These are phyloP conservation scores for Cladosporium sp. DNA, from an alignment of 2,329 filamentous ascomycete species.

Conservation along the genomic window DNA sequence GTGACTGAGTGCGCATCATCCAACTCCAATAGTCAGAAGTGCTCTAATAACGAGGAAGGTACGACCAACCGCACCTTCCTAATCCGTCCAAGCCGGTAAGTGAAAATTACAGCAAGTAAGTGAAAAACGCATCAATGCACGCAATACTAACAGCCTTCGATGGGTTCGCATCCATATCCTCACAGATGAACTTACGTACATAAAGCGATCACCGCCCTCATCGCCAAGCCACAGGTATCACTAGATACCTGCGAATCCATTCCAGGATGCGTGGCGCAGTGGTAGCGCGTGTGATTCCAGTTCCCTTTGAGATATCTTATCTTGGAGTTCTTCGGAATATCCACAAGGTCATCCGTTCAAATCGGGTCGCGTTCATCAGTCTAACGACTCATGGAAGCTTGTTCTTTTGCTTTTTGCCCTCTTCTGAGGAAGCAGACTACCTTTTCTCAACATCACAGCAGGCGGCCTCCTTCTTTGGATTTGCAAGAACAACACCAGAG, in stretches of 20 bases:
- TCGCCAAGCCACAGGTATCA: not conserved
- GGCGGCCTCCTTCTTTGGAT: not conserved
- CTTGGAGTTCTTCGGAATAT: not conserved
- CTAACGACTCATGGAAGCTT: constrained; percentile 1
- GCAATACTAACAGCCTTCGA: not conserved
- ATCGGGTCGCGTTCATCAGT: constrained; percentile 19
- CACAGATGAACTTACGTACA: too few relatives aligned
- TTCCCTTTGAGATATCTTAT: not conserved
- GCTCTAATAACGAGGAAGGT: not conserved
- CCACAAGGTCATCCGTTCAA: constrained; percentile 23
- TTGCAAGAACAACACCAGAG: not conserved
- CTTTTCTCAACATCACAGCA: not conserved
- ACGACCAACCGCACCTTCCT: not conserved
- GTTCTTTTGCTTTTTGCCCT: not conserved
- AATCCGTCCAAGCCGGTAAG: not conserved
- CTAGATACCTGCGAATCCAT: not conserved
- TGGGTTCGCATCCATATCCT: not conserved
- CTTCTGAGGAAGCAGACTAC: not conserved
- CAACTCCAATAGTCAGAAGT: too few relatives aligned
- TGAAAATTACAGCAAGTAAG: not conserved
- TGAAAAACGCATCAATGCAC: not conserved
- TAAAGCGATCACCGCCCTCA: too few relatives aligned
- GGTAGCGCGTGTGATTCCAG: constrained; percentile 23
- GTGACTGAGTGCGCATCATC: too few relatives aligned
- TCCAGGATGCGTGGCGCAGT: constrained; percentile 18